Evolutionary conservation across 164 flowering plant genomes (phyloP).

Genomic region (Litsea cubeba): DNA sequence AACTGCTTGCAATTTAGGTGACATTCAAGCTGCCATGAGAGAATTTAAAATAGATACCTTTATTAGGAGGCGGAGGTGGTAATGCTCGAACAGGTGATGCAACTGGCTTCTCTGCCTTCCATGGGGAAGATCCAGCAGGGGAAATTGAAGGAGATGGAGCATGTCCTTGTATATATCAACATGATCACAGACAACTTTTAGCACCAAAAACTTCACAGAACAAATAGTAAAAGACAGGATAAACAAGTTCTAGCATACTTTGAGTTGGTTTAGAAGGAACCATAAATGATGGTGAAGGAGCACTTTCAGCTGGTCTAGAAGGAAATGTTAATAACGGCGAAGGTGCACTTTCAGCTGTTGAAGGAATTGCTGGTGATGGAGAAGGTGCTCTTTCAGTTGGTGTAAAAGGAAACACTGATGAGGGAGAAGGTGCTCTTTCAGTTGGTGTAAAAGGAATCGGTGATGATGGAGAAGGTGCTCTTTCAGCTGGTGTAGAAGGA

Average conservation of each 20-base stretch:
- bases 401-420: conserved; percentile 3
- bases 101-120: conserved; percentile 26
- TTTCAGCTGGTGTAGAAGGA: neutral
- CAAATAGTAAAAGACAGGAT: neutral
- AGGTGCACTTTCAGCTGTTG: neutral
- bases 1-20: neutral
- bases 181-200: neutral
- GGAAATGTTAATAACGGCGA: conserved; percentile 31
- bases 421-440: conserved; percentile 29
- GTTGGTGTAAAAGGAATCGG: neutral
- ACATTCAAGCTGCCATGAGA: neutral
- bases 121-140: conserved; percentile 31
- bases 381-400: conserved; percentile 19
- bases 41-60: conserved; percentile 30
- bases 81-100: conserved; percentile 37
- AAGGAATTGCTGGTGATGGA: conserved; percentile 19
- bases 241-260: conserved; percentile 22
- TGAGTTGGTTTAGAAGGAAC: conserved; percentile 2
- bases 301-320: conserved; percentile 16
- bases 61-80: conserved; percentile 82
- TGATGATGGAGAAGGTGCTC: conserved; percentile 33
- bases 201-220: neutral
- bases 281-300: neutral
- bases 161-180: conserved; percentile 22
- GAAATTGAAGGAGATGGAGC: conserved; percentile 29